A percentile compares a stretch with the other conserved stretches of the same genome.
These are phyloP conservation scores for Cephalotrichum gorgonifer DNA, from an alignment of 2,329 filamentous ascomycete genomes.

Conservation along the genomic window DNA sequence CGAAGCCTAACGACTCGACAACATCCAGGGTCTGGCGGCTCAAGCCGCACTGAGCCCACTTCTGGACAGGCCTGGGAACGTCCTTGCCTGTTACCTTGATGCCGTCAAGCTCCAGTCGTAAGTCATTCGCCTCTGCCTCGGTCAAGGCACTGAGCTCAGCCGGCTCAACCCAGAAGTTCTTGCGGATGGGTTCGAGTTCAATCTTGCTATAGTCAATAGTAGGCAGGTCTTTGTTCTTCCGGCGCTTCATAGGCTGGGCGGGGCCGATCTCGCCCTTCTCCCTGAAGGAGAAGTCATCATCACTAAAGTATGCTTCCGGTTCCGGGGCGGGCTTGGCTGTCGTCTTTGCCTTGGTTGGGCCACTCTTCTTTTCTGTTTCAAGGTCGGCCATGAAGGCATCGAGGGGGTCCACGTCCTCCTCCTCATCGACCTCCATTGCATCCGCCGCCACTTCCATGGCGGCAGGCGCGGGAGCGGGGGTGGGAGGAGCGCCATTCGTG, in stretches of 20 bases:
- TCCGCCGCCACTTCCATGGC: slow-evolving; percentile 19
- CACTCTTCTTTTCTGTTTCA: slow-evolving; percentile 12
- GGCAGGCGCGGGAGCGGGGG: slow-evolving; percentile 9
- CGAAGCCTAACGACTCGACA: slow-evolving; percentile 70
- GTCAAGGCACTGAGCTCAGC: slow-evolving; percentile 73
- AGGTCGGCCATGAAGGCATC: slow-evolving; percentile 92
- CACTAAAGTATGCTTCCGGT: slow-evolving; percentile 79
- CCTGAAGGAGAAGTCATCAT: slow-evolving; percentile 59
- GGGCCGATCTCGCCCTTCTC: slow-evolving; percentile 35
- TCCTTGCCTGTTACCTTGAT: slow-evolving; percentile 88
- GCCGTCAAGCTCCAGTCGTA: slow-evolving; percentile 82
- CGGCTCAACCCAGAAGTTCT: slow-evolving; percentile 91
- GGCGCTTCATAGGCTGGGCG: slow-evolving; percentile 54
- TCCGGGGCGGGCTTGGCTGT: slow-evolving; percentile 47
- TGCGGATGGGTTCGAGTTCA: slow-evolving; percentile 75
- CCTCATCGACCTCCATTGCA: slow-evolving; percentile 46
- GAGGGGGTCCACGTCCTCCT: slow-evolving; percentile 60
- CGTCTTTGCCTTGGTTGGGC: slow-evolving; percentile 11
- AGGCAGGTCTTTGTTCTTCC: slow-evolving; percentile 87
- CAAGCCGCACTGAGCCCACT: slow-evolving; percentile 92
- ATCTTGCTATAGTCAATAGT: slow-evolving; percentile 77
- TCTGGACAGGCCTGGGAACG: slow-evolving; percentile 86
- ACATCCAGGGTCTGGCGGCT: slow-evolving; percentile 81
- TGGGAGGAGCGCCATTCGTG: slow-evolving; percentile 6
- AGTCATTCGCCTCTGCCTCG: slow-evolving; percentile 69